Conservation (phyloP, 345 rosid species). For the Eutrema yunnanense region DNA sequence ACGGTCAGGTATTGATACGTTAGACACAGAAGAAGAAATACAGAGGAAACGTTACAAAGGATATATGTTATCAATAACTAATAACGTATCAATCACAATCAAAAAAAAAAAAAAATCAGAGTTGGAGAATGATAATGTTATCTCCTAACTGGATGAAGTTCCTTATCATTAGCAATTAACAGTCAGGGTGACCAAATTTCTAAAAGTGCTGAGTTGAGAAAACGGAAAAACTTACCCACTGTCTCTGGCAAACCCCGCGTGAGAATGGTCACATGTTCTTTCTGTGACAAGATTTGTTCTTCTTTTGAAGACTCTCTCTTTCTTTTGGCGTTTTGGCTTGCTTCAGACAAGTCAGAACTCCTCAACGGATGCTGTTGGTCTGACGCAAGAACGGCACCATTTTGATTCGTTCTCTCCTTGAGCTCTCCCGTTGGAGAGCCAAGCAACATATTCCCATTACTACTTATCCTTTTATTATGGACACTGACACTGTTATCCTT, state of each 20-base stretch:
- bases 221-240: slow-evolving; percentile 20
- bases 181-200: background rate
- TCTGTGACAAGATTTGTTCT: background rate
- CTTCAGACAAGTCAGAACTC: slow-evolving; percentile 12
- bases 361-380: slow-evolving; percentile 15
- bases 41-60: no score
- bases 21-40: no score
- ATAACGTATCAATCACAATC: no score
- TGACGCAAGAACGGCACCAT: slow-evolving; percentile 40
- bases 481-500: slow-evolving; percentile 18
- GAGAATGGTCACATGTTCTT: slow-evolving; percentile 16
- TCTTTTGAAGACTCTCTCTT: slow-evolving; percentile 26
- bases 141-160: background rate
- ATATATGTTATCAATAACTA: no score
- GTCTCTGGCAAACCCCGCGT: slow-evolving; percentile 32
- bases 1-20: background rate
- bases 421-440: slow-evolving; percentile 30
- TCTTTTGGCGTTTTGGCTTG: slow-evolving; percentile 24
- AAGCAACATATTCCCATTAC: slow-evolving; percentile 17
- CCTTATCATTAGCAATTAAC: background rate
- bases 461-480: slow-evolving; percentile 8
- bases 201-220: background rate
- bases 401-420: slow-evolving; percentile 35
- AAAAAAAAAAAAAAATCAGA: background rate
- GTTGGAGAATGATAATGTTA: background rate